Base-by-base conservation (phyloP, 495 filamentous ascomycete genomes). In the Oidiodendron maius region DNA sequence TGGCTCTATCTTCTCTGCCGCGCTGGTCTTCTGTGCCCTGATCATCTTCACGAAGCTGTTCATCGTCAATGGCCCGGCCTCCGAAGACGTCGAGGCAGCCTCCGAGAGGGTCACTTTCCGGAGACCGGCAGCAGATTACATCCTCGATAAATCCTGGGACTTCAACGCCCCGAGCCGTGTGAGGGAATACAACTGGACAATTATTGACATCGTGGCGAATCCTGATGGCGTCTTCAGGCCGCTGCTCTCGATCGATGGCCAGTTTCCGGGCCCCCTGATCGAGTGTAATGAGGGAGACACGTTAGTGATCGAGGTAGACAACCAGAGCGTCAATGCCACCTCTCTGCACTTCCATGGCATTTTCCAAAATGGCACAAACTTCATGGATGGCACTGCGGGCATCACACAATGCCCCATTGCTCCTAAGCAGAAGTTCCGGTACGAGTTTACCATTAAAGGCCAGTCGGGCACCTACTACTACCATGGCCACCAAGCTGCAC, bases 381-480 rank as follows among this genome's bases (percentile, higher is more conserved):
- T 67, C 44, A 81, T 82, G 76, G 84, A 89, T 60, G 84, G 84
- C 10, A 64, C 74, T 13, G 68, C 68, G 8, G 71, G 70, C 1
- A 72, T 84, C 17, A 79, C 75, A n/a, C 82, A 87, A 61, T 89
- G 85, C 51, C 79, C 83, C 1, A 76, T 87, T 52, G 66, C 80
- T 2, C 80, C 82, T 8, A 74, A 73, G 15, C 22, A 57, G 16
- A 69, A 53, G 30, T 69, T 66, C 56, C 66, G 57, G 53, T 78
- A 77, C 65, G 65, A 66, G 34, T 73, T 67, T 38, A 66, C 50
- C 40, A 62, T 57, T 17, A 58, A 56, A 30, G 63, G 66, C 6
- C 69, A 75, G 46, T 71, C 71, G 23, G 71, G 71, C 4, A 74
- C 67, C 4, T 72, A 73, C 54, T 71, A 65, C 58, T 69, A 67